A percentile compares a stretch with the other conserved stretches of the same genome.
Evolutionary conservation across 2,329 filamentous ascomycete genomes (phyloP).

Genomic region (Trichoderma arundinaceum): DNA sequence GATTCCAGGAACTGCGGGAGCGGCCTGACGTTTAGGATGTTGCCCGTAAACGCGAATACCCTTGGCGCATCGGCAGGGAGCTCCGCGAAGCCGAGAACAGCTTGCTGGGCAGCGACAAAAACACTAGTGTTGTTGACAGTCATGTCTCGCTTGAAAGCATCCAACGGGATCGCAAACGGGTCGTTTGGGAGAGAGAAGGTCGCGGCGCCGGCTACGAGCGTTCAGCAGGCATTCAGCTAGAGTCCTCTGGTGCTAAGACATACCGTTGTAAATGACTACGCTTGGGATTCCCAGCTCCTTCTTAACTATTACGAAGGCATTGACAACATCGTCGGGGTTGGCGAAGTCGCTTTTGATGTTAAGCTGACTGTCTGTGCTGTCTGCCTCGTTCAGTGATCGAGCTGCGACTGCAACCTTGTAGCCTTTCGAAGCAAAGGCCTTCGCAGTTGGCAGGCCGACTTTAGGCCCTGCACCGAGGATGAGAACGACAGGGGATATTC

Average conservation of each 20-base stretch:
- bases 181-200: slow-evolving; percentile 6
- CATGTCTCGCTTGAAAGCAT: slow-evolving; percentile 14
- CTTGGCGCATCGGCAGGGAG: slow-evolving; percentile 8
- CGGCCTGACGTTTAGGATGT: slow-evolving; percentile 22
- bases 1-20: slow-evolving; percentile 23
- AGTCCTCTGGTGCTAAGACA: not conserved
- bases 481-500: slow-evolving; percentile 10
- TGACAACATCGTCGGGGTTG: slow-evolving; percentile 16
- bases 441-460: slow-evolving; percentile 1
- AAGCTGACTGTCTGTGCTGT: slow-evolving; percentile 13
- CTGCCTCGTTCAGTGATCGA: slow-evolving; percentile 21
- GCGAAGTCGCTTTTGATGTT: slow-evolving; percentile 24
- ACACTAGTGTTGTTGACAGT: slow-evolving; percentile 18
- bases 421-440: slow-evolving; percentile 12
- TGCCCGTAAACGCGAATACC: slow-evolving; percentile 23
- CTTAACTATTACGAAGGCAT: slow-evolving; percentile 15
- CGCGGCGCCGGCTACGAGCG: slow-evolving; percentile 12
- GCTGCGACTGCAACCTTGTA: slow-evolving; percentile 24
- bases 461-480: slow-evolving; percentile 16
- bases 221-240: not conserved
- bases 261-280: slow-evolving; percentile 26
- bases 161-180: slow-evolving; percentile 21
- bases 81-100: slow-evolving; percentile 7
- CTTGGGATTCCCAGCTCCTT: slow-evolving; percentile 1
- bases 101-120: slow-evolving; percentile 18